These are phyloP conservation scores for Yamadazyma aaseri DNA, from an alignment of 1,139 yeast species.

Conservation along the genomic window DNA sequence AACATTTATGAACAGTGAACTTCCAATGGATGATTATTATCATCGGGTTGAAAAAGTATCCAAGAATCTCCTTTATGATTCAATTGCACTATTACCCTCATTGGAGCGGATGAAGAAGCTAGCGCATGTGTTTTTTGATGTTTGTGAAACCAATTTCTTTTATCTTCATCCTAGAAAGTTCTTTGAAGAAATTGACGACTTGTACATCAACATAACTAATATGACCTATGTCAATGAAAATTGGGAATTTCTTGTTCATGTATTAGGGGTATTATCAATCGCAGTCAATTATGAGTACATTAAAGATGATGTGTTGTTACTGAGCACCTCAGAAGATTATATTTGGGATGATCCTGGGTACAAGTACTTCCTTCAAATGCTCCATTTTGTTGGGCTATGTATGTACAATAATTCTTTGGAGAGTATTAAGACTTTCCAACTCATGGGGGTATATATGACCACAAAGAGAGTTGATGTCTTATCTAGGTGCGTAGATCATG, in stretches of 20 bases:
- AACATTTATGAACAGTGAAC: conserved; percentile 15
- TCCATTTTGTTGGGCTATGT: conserved; percentile 18
- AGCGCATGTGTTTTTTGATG: conserved; percentile 13
- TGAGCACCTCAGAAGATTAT: conserved; percentile 7
- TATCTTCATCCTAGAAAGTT: conserved; percentile 15
- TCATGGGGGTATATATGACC: conserved; percentile 19
- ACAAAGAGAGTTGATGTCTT: conserved; percentile 18
- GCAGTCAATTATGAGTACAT: conserved; percentile 25
- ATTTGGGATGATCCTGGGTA: conserved; percentile 18
- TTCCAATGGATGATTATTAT: conserved; percentile 4
- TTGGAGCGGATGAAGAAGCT: conserved; percentile 13
- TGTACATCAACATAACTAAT: conserved; percentile 10
- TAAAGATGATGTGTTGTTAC: conserved; percentile 46
- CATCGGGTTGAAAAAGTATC: conserved; percentile 6
- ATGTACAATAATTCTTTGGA: conserved; percentile 17
- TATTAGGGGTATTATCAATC: conserved; percentile 16
- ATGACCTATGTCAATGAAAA: conserved; percentile 12
- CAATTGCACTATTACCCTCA: too few species aligned
- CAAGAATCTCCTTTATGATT: conserved; percentile 10
- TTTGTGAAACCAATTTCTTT: conserved; percentile 21
- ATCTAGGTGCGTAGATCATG: conserved; percentile 16
- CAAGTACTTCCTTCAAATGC: conserved; percentile 16
- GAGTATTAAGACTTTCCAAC: conserved; percentile 16
- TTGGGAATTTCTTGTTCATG: conserved; percentile 16
- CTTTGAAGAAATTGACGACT: conserved; percentile 8